Evolutionary conservation across 805 yeast genomes (phyloP), one percentile per base, ranked within the genome.

Genomic region (Priceomyces castillae): DNA sequence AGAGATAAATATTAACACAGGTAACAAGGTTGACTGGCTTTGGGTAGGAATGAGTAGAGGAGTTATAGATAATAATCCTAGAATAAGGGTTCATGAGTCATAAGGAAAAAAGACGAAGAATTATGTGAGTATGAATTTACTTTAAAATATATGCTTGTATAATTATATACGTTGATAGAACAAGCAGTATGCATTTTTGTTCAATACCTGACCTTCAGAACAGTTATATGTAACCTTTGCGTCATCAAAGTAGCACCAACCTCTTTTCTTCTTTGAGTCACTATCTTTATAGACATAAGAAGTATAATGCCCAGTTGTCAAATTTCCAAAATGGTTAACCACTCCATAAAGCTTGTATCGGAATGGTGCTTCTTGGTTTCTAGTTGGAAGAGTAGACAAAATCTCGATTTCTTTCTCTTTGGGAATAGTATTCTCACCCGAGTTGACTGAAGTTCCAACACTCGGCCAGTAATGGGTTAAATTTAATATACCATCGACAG

Each of bases 251-350:
- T 81, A 78, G 54, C 86, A 81, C 96, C 96, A 90, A 1, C 82
- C 84, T 43, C 69, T 67, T 31, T 57, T 63, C 16, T 61, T 59
- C 19, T 81, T 81, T 11, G 46, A 23, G 38, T 63, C 68, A 34
- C 61, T 60, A n/a, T 51, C 53, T 54, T 87, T 87, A 57, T 80
- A 68, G 3, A 87, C 92, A 57, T 73, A 86, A 1, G 95, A 69
- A 0, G 97, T 90, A 62, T 90, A 90, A 62, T 90, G 97, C 0
- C 97, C 97, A 7, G 90, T 86, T 34, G 82, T 77, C 30, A 90
- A 70, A 31, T 85, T 81, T 10, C 97, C 97, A 48, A 67, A 81
- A 62, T 90, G 97, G 51, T 87, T 82, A 12, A 88, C 88, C 1
- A 90, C 96, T 0, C 86, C 96, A 55, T 78, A 84, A 17, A 90